Conservation (phyloP, 2,329 filamentous ascomycete genomes). For the Claviceps sp. region DNA sequence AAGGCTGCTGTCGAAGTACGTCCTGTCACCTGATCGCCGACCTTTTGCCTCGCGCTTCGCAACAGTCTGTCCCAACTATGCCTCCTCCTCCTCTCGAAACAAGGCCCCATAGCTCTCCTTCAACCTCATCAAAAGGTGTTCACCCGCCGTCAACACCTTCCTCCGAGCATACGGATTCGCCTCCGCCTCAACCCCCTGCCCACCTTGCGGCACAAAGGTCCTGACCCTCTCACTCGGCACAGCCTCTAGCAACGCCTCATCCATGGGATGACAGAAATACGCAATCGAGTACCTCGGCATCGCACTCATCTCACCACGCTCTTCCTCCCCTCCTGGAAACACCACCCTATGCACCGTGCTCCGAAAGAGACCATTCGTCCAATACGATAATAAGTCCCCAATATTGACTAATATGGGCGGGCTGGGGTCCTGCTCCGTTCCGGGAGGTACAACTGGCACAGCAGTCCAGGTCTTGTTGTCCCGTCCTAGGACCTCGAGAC, state of each 20-base stretch:
- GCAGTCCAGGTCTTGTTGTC: constrained; percentile 39
- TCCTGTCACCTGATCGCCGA: too few species aligned
- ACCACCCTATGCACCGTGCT: constrained; percentile 84
- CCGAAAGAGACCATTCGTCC: constrained; percentile 79
- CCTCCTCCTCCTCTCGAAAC: constrained; percentile 28
- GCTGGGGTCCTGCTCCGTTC: constrained; percentile 41
- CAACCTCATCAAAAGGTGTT: constrained; percentile 49
- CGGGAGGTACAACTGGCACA: constrained; percentile 52
- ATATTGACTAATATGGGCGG: constrained; percentile 76
- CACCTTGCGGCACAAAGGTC: constrained; percentile 21
- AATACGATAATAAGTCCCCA: constrained; percentile 60
- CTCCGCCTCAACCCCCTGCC: constrained; percentile 15
- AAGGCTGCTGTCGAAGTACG: too few species aligned
- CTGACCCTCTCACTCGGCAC: constrained; percentile 48
- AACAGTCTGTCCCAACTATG: not conserved
- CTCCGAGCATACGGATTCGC: constrained; percentile 36
- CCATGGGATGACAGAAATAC: constrained; percentile 54
- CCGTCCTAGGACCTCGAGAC: constrained; percentile 64
- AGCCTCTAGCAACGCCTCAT: constrained; percentile 35
- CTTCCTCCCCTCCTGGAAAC: constrained; percentile 33
- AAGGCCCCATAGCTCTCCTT: constrained; percentile 43
- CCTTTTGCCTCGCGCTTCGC: too few species aligned
- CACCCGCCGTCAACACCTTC: constrained; percentile 47
- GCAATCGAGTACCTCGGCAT: constrained; percentile 51
- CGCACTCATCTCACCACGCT: constrained; percentile 31